Evolutionary conservation across 176 grass and related monocot species (phyloP).

Genomic region (Lolium rigidum): DNA sequence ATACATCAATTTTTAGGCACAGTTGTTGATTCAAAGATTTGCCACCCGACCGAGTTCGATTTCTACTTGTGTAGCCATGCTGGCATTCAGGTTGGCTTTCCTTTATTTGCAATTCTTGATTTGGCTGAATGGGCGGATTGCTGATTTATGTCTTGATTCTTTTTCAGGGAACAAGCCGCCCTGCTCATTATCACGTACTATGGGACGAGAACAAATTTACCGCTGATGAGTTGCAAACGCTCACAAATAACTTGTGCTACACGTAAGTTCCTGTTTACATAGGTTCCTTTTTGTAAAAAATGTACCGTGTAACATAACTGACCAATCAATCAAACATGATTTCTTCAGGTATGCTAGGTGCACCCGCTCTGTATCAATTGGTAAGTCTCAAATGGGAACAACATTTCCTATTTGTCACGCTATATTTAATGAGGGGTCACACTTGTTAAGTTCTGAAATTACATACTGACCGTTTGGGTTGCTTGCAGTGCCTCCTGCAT

Average conservation of each 20-base stretch:
- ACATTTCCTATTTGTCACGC: not conserved
- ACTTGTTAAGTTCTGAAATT: not conserved
- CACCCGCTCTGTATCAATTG: constrained; percentile 89
- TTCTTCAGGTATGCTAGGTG: constrained; percentile 79
- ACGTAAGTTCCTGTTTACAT: constrained; percentile 62
- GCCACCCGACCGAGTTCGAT: constrained; percentile 98
- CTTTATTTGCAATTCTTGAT: constrained; percentile 5
- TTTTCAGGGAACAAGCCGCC: constrained; percentile 87
- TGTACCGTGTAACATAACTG: not conserved
- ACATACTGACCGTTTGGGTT: not conserved
- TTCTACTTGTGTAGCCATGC: constrained; percentile 98
- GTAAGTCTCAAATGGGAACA: constrained; percentile 45
- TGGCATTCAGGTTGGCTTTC: constrained; percentile 78
- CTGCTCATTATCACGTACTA: constrained; percentile 95
- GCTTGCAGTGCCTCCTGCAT: constrained; percentile 84
- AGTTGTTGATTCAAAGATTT: constrained; percentile 95
- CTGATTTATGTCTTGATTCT: constrained; percentile 19
- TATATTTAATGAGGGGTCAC: not conserved
- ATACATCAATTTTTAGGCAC: constrained; percentile 62
- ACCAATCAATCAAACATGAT: constrained; percentile 19
- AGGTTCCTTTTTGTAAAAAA: constrained; percentile 5
- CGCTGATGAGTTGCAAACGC: constrained; percentile 85
- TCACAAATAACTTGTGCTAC: constrained; percentile 99
- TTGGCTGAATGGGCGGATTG: constrained; percentile 9
- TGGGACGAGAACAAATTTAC: constrained; percentile 99